These are phyloP conservation scores for Cyclotella atomus DNA, from an alignment of 108 stramenopile species.

Conservation along the genomic window DNA sequence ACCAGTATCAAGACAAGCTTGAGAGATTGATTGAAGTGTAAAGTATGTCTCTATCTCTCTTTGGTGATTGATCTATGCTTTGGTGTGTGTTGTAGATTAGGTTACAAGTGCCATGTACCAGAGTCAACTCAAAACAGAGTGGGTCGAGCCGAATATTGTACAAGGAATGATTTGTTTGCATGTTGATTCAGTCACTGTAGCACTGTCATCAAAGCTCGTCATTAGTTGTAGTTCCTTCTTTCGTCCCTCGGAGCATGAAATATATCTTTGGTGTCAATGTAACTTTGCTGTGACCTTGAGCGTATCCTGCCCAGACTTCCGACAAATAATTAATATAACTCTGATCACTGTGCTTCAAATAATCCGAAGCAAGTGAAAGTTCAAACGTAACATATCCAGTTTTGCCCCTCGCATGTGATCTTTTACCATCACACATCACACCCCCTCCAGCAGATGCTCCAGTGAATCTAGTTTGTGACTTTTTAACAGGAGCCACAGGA, in stretches of 20 bases:
- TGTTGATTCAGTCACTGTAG: background rate
- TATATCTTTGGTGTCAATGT: constrained; percentile 37
- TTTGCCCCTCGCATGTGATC: constrained; percentile 39
- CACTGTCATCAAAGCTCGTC: constrained; percentile 22
- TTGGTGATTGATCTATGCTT: too few relatives aligned
- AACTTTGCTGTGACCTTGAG: constrained; percentile 39
- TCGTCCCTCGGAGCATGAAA: constrained; percentile 21
- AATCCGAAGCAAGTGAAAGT: constrained; percentile 18
- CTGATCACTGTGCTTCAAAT: background rate
- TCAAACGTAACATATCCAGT: constrained; percentile 25
- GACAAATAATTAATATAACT: background rate
- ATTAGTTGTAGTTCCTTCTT: background rate
- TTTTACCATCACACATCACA: constrained; percentile 36
- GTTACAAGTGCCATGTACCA: background rate
- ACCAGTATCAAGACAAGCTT: constrained; percentile 62
- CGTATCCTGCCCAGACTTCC: constrained; percentile 34
- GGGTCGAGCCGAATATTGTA: too few relatives aligned
- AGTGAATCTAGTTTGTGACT: constrained; percentile 19
- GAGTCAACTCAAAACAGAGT: too few relatives aligned
- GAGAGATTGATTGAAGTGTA: constrained; percentile 40
- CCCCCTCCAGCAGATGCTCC: constrained; percentile 31
- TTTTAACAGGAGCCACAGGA: background rate
- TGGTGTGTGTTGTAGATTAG: background rate
- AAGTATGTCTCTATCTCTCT: too few relatives aligned
- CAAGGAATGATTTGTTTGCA: background rate